Evolutionary conservation across 2,329 filamentous ascomycete genomes (phyloP), one percentile per base, ranked within the genome.

Genomic region (Claviceps lovelessii): DNA sequence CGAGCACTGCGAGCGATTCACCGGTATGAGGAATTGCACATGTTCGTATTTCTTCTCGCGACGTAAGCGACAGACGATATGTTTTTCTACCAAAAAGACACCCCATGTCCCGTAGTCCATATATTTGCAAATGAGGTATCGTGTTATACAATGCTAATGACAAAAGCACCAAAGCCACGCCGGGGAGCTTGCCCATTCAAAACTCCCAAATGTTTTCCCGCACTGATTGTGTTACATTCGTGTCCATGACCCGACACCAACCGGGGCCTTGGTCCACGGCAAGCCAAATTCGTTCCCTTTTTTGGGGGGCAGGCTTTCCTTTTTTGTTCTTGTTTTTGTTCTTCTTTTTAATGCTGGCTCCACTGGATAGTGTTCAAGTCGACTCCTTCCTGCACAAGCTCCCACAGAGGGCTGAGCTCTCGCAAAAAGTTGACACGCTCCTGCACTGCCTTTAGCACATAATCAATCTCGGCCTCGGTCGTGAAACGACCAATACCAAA

Each of bases 401-500:
- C 93, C 93, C 93, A 98, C 55, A 98, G 74, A 44, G 93, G 93
- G 68, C 90, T 96, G 61, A 98, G 76, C 73, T 98, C 93, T 63
- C 93, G 83, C 64, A 98, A 75, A 77, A 97, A 97, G 17, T 83
- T 86, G 47, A 98, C 93, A 53, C 93, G 82, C 67, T 95, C 88
- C 68, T 80, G 81, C 0, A 98, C 93, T 0, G 93, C 91, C 73
- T 95, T 93, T 56, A 98, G 76, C 11, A 98, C 93, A 65, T 98
- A 98, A 69, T 98, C 91, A 58, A 98, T 95, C 75, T 98, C 93
- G 33, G 77, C 79, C 64, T 96, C 89, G 0, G 93, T 95, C 3
- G 93, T 98, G 73, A 97, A 98, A 8, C 93, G 85, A 35, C 93
- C 93, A 65, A 98, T 97, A 50, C 93, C 93, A 62, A 98, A 98